phyloP scores from a whole-genome alignment of 2,329 filamentous ascomycete species.

The Venturiaceae sp. region DNA sequence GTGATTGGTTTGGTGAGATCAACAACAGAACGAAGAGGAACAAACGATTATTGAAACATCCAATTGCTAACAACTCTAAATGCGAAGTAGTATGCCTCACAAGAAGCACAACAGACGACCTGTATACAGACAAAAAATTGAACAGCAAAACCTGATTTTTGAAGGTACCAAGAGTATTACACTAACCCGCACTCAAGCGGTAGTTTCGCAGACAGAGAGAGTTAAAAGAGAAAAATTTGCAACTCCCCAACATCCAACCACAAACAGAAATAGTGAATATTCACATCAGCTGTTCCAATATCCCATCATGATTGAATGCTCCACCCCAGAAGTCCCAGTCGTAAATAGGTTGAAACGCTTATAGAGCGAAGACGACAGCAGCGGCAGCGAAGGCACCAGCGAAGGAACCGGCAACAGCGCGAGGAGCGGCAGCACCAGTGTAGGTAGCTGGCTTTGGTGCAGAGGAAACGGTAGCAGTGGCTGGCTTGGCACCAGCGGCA shows the following conservation, averaged over 20 bases:
- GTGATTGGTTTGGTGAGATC: too few relatives aligned
- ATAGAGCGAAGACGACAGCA: constrained; percentile 1
- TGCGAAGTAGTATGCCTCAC: too few relatives aligned
- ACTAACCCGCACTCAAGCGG: neutral
- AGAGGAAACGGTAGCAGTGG: neutral
- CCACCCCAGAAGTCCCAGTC: neutral
- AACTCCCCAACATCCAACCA: neutral
- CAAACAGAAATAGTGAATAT: neutral
- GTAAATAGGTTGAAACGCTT: neutral
- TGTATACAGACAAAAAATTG: too few relatives aligned
- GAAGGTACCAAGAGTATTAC: too few relatives aligned
- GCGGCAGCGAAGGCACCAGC: constrained; percentile 1
- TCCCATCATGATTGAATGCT: neutral
- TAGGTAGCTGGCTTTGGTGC: neutral
- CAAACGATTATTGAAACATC: too few relatives aligned
- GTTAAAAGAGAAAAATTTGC: neutral
- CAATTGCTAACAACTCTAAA: too few relatives aligned
- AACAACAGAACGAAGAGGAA: too few relatives aligned
- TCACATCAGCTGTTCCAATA: neutral
- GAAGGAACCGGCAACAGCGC: neutral
- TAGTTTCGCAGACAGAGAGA: neutral
- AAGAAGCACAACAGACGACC: too few relatives aligned
- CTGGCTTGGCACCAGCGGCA: neutral
- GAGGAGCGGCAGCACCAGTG: neutral
- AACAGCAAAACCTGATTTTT: too few relatives aligned